Base-by-base conservation (phyloP, 2,329 filamentous ascomycete species). In the Curvularia spicifera region DNA sequence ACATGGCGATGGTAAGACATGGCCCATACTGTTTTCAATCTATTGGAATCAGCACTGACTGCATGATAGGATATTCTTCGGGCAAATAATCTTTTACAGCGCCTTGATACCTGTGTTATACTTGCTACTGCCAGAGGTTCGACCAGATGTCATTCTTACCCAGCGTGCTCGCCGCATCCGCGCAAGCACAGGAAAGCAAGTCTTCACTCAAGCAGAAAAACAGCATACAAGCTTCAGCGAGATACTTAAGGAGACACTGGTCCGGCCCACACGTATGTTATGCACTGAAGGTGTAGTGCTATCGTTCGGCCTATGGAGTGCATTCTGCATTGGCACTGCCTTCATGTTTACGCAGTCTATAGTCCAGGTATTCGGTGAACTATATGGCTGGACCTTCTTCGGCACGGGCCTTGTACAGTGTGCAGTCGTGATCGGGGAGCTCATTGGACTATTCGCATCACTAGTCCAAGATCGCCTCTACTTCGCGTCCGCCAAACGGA, bases 301-400 rank as follows among this genome's bases (percentile, higher is more conserved):
- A 42, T 76, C 76, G 46, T 78, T 79, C 46, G 82, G 81, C 1
- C 56, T 84, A 18, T 83, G 81, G 80, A 81, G 79, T 7, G 78
- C 79, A 15, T 81, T 83, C 56, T 76, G 76, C 56, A 74, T 80
- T 49, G 79, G 80, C n/a, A 78, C 76, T 1, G 76, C 82, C 20
- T 83, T 80, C 67, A 76, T 83, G 61, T 83, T 81, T 68, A 83
- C 81, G 0, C 81, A 83, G 56, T 81, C 78, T 29, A 77, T 81
- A 42, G 76, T 76, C 10, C 74, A 80, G 61, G 77, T 82, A 51
- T 81, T 79, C 66, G 56, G 65, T 1, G 61, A 53, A 0, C 60
- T 80, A 1, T 82, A 82, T 63, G 69, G 61, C 33, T 82, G 76
- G 76, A 63, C 68, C 0, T 75, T 72, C n/a, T 78, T 77, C 55